Conservation (phyloP, 2,329 filamentous ascomycete species). For the Colletotrichum kahawae region DNA sequence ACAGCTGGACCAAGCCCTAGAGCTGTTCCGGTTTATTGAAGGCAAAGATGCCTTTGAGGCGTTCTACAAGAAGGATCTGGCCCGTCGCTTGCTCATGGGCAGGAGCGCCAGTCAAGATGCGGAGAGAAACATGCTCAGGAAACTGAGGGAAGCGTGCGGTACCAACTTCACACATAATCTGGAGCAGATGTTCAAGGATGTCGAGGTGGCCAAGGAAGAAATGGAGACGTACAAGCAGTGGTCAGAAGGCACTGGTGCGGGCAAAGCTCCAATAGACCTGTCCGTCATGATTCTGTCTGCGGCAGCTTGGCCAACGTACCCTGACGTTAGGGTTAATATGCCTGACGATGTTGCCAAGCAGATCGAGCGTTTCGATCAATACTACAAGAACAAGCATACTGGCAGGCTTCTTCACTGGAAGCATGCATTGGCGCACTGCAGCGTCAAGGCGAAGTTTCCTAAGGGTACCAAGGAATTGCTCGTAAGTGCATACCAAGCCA, state of each 20-base stretch:
- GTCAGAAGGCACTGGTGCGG: conserved; percentile 27
- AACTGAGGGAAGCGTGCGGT: conserved; percentile 92
- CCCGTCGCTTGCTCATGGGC: conserved; percentile 86
- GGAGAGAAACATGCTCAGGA: conserved; percentile 92
- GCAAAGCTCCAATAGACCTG: conserved; percentile 68
- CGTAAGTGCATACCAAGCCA: conserved; percentile 90
- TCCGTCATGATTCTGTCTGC: conserved; percentile 90
- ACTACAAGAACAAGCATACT: conserved; percentile 89
- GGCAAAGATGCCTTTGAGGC: conserved; percentile 98
- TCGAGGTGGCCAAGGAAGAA: conserved; percentile 90
- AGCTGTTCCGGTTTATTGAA: conserved; percentile 95
- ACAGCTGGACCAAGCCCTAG: conserved; percentile 89
- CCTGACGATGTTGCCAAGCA: conserved; percentile 78
- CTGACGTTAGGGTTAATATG: conserved; percentile 73
- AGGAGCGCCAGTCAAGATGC: conserved; percentile 94
- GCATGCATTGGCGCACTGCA: conserved; percentile 88
- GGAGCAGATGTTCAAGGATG: conserved; percentile 99
- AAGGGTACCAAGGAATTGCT: conserved; percentile 86
- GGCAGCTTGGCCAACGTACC: conserved; percentile 91
- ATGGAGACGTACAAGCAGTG: conserved; percentile 85
- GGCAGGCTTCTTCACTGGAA: conserved; percentile 91
- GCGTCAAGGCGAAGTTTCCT: conserved; percentile 80
- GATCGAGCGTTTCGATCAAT: conserved; percentile 79
- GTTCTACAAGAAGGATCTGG: conserved; percentile 98
- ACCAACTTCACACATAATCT: conserved; percentile 95